Evolutionary conservation across 495 filamentous ascomycete species (phyloP), one percentile per base, ranked within the genome.

Genomic region (Penicillium silybi): DNA sequence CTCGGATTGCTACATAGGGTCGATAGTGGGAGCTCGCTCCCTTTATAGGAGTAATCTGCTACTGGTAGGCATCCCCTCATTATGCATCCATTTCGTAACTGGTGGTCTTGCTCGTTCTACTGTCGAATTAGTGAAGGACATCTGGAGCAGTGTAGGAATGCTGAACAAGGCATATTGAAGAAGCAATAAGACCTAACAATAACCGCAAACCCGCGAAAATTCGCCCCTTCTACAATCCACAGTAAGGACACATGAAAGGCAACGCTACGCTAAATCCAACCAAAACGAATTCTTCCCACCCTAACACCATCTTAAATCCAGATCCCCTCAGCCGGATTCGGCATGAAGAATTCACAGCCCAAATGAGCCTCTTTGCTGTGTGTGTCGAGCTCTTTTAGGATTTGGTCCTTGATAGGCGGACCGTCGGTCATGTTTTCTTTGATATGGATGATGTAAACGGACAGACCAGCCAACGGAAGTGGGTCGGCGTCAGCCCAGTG

Each of bases 331-430:
- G 87, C 85, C 41, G 72, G 67, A 56, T 72, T 68, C 5, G 84
- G 81, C 40, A 96, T 74, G 7, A 84, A 70, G 71, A 95, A 96
- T 50, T 85, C 79, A 57, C 89, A 92, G 0, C 93, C 95, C 56
- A 96, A 53, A 48, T 75, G 73, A 5, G 78, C 76, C 44, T 75
- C 70, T 42, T 69, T 62, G 48, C 88, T 88, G 55, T 85, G 79
- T 38, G 75, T 74, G 46, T 66, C 52, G 42, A 97, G 67, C 57
- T 95, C 78, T 48, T 64, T 51, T n/a, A 92, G 57, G 10, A 97
- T 93, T 3, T 57, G 78, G 19, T 87, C 81, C 0, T 77, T 74
- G 0, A 85, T 79, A 39, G 73, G 62, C 11, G 81, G 80, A 15
- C 82, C 88, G 62, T 89, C 87, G 15, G 66, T 68, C 44, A 92